These are phyloP conservation scores for Lophium mytilinum DNA, from an alignment of 495 filamentous ascomycete genomes.

Conservation along the genomic window DNA sequence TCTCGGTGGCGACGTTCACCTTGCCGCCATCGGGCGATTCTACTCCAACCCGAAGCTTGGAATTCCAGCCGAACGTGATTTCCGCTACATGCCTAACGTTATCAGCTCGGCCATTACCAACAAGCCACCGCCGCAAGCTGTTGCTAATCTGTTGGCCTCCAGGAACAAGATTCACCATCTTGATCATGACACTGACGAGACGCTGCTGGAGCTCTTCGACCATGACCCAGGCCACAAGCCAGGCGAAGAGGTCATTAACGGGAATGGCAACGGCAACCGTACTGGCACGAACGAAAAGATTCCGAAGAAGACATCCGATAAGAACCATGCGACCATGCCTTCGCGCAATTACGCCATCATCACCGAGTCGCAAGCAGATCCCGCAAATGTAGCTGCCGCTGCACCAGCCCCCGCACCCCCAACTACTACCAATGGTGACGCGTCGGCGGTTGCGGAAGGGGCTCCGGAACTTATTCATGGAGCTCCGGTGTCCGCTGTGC, in stretches of 20 bases:
- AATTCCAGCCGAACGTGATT: constrained; percentile 55
- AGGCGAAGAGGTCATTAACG: constrained; percentile 24
- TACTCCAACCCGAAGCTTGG: constrained; percentile 58
- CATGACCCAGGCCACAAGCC: constrained; percentile 58
- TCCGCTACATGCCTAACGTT: constrained; percentile 67
- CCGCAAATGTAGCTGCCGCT: constrained; percentile 11
- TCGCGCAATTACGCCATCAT: constrained; percentile 80
- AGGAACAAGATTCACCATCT: constrained; percentile 91
- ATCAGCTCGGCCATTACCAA: constrained; percentile 81
- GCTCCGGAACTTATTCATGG: neutral
- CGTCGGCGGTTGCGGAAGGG: constrained; percentile 1
- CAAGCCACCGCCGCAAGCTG: constrained; percentile 80
- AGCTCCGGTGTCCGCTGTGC: constrained; percentile 1
- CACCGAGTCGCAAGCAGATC: constrained; percentile 45
- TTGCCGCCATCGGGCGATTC: constrained; percentile 67
- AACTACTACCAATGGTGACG: neutral
- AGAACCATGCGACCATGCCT: constrained; percentile 85
- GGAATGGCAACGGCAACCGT: constrained; percentile 1
- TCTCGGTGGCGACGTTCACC: constrained; percentile 71
- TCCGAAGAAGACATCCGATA: constrained; percentile 51
- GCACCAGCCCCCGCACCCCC: neutral
- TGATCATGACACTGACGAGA: constrained; percentile 79
- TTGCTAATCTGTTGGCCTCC: constrained; percentile 78
- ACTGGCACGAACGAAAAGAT: constrained; percentile 8
- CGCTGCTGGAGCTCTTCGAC: constrained; percentile 77